A percentile compares a stretch with the other conserved stretches of the same genome.
These are phyloP conservation scores for Poronia punctata DNA, from an alignment of 495 filamentous ascomycete species.

Conservation along the genomic window DNA sequence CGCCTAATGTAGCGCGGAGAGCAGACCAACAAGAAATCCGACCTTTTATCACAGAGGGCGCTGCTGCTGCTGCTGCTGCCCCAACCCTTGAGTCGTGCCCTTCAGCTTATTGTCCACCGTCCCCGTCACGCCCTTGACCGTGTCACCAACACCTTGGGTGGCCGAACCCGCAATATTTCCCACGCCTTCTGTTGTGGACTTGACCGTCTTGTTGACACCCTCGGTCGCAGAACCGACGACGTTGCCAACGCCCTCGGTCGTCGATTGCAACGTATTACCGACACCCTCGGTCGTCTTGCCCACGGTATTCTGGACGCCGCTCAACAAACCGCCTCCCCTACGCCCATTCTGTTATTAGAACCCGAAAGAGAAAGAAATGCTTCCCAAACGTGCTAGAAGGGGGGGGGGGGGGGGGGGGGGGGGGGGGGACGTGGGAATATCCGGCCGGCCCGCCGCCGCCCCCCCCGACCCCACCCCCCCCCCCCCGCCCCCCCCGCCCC, in stretches of 20 bases:
- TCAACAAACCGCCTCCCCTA: conserved; percentile 36
- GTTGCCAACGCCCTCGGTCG: conserved; percentile 26
- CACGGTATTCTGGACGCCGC: conserved; percentile 26
- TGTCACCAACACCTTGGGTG: conserved; percentile 17
- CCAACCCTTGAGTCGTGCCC: conserved; percentile 12
- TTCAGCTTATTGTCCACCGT: conserved; percentile 18
- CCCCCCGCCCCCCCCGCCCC: too few species aligned
- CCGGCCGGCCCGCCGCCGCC: too few species aligned
- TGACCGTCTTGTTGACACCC: conserved; percentile 18
- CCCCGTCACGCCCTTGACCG: conserved; percentile 15
- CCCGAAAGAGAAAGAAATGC: too few species aligned
- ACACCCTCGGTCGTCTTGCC: conserved; percentile 31
- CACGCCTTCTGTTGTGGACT: conserved; percentile 27
- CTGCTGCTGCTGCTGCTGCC: conserved; percentile 7
- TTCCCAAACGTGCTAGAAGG: too few species aligned
- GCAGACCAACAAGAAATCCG: not conserved
- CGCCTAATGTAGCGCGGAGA: too few species aligned
- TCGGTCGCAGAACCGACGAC: conserved; percentile 24
- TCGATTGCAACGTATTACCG: conserved; percentile 20
- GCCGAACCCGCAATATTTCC: conserved; percentile 23
- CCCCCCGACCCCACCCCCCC: too few species aligned
- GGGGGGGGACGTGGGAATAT: too few species aligned
- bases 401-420: too few species aligned
- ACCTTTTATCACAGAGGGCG: not conserved
- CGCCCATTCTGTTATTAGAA: too few species aligned